Conservation (phyloP, 2,329 filamentous ascomycete species). For the Oidium heveae region DNA sequence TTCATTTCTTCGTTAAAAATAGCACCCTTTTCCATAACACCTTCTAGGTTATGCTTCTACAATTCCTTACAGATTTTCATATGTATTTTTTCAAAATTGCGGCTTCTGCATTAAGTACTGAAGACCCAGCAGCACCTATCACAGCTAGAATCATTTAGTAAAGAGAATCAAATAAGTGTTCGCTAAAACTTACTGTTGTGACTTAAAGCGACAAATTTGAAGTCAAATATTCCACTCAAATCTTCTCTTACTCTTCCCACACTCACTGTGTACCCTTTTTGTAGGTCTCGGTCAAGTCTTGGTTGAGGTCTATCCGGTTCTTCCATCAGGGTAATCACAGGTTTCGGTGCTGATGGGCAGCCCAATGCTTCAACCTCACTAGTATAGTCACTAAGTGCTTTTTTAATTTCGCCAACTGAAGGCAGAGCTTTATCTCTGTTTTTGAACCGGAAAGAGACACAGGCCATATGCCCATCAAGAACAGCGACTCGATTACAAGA, state of each 20-base stretch:
- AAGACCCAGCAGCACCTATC: constrained; percentile 87
- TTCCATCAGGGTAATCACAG: constrained; percentile 70
- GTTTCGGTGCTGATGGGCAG: constrained; percentile 62
- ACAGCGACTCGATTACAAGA: constrained; percentile 90
- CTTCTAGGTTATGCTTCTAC: no score
- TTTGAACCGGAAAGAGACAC: constrained; percentile 65
- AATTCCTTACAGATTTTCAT: neutral
- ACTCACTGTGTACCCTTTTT: constrained; percentile 70
- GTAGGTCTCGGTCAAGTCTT: constrained; percentile 63
- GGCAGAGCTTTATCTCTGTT: constrained; percentile 38
- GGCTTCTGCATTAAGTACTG: constrained; percentile 44
- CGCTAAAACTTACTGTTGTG: constrained; percentile 32
- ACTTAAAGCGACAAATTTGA: constrained; percentile 83
- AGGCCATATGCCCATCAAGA: constrained; percentile 85
- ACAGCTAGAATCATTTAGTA: constrained; percentile 29
- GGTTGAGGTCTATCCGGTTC: constrained; percentile 81
- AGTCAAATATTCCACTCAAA: constrained; percentile 69
- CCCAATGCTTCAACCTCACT: constrained; percentile 62
- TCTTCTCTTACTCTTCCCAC: constrained; percentile 65
- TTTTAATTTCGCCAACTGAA: constrained; percentile 47
- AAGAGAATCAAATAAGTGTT: neutral
- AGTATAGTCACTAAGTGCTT: constrained; percentile 56
- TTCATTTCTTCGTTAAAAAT: no score
- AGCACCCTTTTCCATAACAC: no score
- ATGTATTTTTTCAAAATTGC: constrained; percentile 5